Conservation (phyloP, 345 rosid genomes). For the Luvunga scandens region DNA sequence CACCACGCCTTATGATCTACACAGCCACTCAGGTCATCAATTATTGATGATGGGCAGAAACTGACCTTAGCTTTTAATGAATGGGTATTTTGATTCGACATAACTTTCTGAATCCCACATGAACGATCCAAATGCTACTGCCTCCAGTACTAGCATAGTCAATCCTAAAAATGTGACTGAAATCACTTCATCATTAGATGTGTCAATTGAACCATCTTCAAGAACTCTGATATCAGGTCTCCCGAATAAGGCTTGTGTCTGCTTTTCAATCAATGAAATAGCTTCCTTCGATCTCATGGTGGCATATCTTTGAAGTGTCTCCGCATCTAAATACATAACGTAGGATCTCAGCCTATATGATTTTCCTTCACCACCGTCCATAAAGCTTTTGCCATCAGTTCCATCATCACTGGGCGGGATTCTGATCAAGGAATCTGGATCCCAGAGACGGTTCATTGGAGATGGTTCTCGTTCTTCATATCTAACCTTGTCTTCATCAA, state of each 20-base stretch:
- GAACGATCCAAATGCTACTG: slow-evolving; percentile 87
- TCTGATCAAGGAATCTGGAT: slow-evolving; percentile 66
- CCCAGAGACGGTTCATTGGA: slow-evolving; percentile 60
- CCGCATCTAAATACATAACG: slow-evolving; percentile 80
- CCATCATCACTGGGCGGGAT: slow-evolving; percentile 44
- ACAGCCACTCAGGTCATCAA: not conserved
- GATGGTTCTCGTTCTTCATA: slow-evolving; percentile 33
- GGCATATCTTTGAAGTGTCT: slow-evolving; percentile 88
- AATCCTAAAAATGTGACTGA: slow-evolving; percentile 63
- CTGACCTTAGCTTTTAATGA: slow-evolving; percentile 45
- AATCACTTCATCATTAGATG: slow-evolving; percentile 55
- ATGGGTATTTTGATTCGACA: slow-evolving; percentile 75
- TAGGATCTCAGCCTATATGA: slow-evolving; percentile 64
- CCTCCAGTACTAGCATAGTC: slow-evolving; percentile 87
- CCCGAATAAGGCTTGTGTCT: slow-evolving; percentile 88
- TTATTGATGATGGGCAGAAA: not conserved
- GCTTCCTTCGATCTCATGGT: slow-evolving; percentile 92
- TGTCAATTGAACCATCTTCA: slow-evolving; percentile 74
- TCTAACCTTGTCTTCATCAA: slow-evolving; percentile 36
- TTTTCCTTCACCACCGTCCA: slow-evolving; percentile 35
- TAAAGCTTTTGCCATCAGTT: slow-evolving; percentile 24
- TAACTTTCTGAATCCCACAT: slow-evolving; percentile 88
- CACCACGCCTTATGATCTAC: slow-evolving; percentile 3
- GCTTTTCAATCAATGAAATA: slow-evolving; percentile 75
- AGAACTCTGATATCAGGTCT: slow-evolving; percentile 71